These are phyloP conservation scores for Capsicum pubescens DNA, from an alignment of 257 asterid genomes.

Conservation along the genomic window DNA sequence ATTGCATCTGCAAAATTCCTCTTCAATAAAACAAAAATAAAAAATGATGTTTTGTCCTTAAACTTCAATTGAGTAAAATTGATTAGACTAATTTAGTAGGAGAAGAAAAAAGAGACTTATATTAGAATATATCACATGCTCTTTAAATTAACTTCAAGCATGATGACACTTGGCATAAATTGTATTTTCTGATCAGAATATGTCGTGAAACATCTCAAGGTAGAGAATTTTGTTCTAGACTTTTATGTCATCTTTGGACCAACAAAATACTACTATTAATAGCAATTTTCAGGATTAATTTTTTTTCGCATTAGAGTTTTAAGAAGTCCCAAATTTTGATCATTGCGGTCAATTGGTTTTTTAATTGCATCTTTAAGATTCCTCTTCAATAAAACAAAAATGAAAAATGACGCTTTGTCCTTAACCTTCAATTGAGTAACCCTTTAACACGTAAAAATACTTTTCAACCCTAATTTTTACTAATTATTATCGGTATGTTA, in stretches of 20 bases:
- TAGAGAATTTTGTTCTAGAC: background rate
- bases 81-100: background rate
- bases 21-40: too few relatives aligned
- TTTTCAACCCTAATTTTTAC: too few relatives aligned
- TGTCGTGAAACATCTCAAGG: background rate
- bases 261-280: background rate
- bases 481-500: too few relatives aligned
- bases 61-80: too few relatives aligned
- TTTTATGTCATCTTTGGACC: background rate
- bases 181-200: background rate
- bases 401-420: too few relatives aligned
- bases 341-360: background rate
- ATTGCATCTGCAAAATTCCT: too few relatives aligned
- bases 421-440: too few relatives aligned
- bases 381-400: too few relatives aligned
- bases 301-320: background rate
- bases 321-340: background rate
- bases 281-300: background rate
- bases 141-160: background rate
- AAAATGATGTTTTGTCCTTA: too few relatives aligned
- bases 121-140: background rate
- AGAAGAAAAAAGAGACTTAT: conserved; percentile 25
- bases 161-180: conserved; percentile 18
- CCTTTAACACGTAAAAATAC: too few relatives aligned
- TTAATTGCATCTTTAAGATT: too few relatives aligned